phyloP scores from a whole-genome alignment of 305 asterid genomes.

The Fraxinus nigra region DNA sequence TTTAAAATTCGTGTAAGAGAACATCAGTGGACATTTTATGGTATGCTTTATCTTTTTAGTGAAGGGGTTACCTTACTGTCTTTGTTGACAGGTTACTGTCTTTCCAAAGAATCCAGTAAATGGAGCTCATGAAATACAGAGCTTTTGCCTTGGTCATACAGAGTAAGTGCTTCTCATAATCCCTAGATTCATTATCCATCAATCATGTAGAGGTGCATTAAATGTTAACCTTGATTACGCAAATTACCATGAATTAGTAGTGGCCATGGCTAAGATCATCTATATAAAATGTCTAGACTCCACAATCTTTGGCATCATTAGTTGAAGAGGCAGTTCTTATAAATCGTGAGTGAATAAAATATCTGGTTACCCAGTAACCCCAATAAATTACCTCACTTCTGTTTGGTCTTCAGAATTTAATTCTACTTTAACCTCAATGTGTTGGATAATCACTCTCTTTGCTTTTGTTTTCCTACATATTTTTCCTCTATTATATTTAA shows the following conservation, averaged over 20 bases:
- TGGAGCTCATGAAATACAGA: constrained; percentile 86
- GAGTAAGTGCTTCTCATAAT: constrained; percentile 54
- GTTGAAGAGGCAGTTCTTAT: not conserved
- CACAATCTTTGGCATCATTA: not conserved
- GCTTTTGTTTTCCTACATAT: not conserved
- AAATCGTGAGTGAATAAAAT: not conserved
- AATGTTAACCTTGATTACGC: not conserved
- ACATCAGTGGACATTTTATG: constrained; percentile 11
- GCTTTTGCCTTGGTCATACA: constrained; percentile 93
- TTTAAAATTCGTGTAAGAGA: constrained; percentile 82
- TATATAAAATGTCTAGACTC: not conserved
- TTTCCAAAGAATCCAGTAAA: constrained; percentile 67
- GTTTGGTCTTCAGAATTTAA: not conserved
- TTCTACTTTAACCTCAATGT: not conserved
- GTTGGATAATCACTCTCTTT: not conserved
- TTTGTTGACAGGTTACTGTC: constrained; percentile 60
- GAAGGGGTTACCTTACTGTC: constrained; percentile 21
- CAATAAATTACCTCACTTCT: not conserved
- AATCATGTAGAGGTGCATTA: not conserved
- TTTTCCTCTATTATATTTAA: not conserved
- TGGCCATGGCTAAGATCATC: not conserved
- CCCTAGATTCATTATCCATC: not conserved
- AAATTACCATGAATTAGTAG: not conserved
- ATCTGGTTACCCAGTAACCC: not conserved
- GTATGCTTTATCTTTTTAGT: constrained; percentile 7